These are phyloP conservation scores for Carex littledalei DNA, from an alignment of 176 grass and related monocot species.

Conservation along the genomic window DNA sequence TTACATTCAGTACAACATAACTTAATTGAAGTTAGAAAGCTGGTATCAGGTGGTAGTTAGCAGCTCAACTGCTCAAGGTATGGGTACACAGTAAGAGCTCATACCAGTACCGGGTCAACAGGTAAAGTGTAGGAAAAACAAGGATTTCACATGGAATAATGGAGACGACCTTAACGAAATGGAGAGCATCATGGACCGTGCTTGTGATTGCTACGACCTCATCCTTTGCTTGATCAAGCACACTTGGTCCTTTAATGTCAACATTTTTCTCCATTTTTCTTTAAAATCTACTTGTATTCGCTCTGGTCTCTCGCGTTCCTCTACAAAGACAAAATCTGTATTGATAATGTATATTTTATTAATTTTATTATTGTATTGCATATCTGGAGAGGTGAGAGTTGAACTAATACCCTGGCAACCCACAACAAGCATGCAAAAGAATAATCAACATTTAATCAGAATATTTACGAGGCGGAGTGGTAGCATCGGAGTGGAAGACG, in stretches of 20 bases:
- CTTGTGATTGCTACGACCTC: neutral
- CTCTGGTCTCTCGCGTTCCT: neutral
- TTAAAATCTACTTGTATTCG: neutral
- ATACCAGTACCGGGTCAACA: neutral
- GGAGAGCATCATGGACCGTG: slow-evolving; percentile 11
- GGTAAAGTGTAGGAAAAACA: neutral
- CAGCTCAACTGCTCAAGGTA: neutral
- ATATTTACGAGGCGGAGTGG: neutral
- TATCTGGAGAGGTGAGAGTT: neutral
- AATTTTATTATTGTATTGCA: no score
- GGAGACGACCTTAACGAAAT: neutral
- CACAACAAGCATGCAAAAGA: neutral
- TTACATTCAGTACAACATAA: no score
- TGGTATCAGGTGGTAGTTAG: neutral
- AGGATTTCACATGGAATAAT: neutral
- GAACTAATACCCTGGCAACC: neutral
- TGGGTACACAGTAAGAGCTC: neutral
- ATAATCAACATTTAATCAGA: neutral
- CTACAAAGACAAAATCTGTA: neutral
- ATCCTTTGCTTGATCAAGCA: slow-evolving; percentile 3
- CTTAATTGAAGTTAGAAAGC: no score
- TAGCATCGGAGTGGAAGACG: no score
- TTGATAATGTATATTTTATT: no score
- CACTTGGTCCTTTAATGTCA: slow-evolving; percentile 1
- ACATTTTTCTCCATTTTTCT: neutral